These are phyloP conservation scores for Chernovozyma aurita DNA, from an alignment of 1,139 yeast species.

Conservation along the genomic window DNA sequence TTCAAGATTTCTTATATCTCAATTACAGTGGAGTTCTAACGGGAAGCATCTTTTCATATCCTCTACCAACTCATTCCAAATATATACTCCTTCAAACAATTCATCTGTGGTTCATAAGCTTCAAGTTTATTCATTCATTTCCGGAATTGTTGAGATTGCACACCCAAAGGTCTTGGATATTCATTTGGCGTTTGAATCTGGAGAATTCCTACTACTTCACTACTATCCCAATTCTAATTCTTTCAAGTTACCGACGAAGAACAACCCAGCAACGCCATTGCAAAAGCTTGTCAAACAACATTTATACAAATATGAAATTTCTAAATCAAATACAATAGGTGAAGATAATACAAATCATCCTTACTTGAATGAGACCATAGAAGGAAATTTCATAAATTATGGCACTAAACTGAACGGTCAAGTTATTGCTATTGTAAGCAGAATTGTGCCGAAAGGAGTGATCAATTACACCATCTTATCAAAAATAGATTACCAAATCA, in stretches of 20 bases:
- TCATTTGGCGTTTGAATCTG: conserved; percentile 24
- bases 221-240: background rate
- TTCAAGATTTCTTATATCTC: conserved; percentile 5
- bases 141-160: background rate
- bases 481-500: conserved; percentile 21
- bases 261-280: background rate
- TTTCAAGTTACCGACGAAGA: background rate
- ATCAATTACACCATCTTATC: conserved; percentile 28
- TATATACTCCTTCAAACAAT: background rate
- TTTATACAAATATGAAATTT: conserved; percentile 26
- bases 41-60: background rate
- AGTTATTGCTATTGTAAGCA: conserved; percentile 20
- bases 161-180: conserved; percentile 4
- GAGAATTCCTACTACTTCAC: conserved; percentile 17
- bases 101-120: background rate
- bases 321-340: conserved; percentile 17
- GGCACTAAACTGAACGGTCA: conserved; percentile 24
- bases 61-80: background rate
- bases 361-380: conserved; percentile 20
- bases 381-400: conserved; percentile 25
- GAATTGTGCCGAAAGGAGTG: conserved; percentile 25
- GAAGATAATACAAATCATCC: conserved; percentile 13
- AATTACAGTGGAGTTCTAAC: conserved; percentile 2
- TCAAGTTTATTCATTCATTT: conserved; percentile 3
- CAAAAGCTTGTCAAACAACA: conserved; percentile 17